Evolutionary conservation across 768 basidiomycete genomes (phyloP).

Genomic region (Xanthoconium purpureum): DNA sequence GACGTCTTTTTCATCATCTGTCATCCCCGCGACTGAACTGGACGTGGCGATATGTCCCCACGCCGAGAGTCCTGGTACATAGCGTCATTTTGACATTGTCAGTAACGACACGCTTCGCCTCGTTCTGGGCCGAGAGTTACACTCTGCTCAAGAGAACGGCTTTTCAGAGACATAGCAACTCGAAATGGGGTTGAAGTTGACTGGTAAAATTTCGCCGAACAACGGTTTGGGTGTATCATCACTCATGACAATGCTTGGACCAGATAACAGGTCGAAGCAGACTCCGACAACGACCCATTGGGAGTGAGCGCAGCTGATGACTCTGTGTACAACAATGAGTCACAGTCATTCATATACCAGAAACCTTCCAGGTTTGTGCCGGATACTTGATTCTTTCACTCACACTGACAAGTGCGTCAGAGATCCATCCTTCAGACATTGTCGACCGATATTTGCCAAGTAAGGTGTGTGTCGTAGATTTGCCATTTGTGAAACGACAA

Average conservation of each 20-base stretch:
- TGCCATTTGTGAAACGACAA: no score
- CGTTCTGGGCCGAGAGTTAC: slow-evolving; percentile 20
- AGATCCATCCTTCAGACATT: slow-evolving; percentile 11
- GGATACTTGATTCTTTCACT: background rate
- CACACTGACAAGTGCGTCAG: background rate
- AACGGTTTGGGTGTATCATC: slow-evolving; percentile 11
- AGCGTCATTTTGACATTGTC: slow-evolving; percentile 11
- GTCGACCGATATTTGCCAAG: slow-evolving; percentile 11
- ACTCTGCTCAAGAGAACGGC: slow-evolving; percentile 16
- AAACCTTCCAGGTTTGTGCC: background rate
- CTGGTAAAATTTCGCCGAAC: slow-evolving; percentile 31
- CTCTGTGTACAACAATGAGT: background rate
- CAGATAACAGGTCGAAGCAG: background rate
- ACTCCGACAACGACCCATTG: background rate
- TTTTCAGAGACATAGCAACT: slow-evolving; percentile 21
- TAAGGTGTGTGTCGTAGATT: background rate
- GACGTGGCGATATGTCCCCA: slow-evolving; percentile 3
- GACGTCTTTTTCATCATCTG: slow-evolving; percentile 38
- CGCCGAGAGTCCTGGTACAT: slow-evolving; percentile 12
- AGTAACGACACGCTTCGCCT: slow-evolving; percentile 1
- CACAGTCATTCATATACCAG: slow-evolving; percentile 1
- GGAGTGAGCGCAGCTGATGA: background rate
- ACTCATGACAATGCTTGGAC: slow-evolving; percentile 14
- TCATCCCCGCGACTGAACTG: slow-evolving; percentile 23
- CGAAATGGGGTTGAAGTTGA: slow-evolving; percentile 15